Evolutionary conservation across 805 yeast species (phyloP).

Genomic region (Lipomyces kockii): DNA sequence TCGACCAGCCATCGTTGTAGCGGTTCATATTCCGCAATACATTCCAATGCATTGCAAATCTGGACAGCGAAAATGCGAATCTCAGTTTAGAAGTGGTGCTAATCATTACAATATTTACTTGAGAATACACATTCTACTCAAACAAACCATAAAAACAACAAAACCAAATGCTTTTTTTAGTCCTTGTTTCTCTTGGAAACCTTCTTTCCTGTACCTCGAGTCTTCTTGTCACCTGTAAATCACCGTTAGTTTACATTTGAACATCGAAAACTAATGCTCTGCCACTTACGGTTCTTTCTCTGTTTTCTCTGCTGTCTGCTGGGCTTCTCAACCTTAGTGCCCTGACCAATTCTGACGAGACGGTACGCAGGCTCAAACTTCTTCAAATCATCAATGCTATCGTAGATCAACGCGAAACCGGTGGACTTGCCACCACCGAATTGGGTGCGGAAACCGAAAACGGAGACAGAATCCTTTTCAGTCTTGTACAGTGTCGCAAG

Average conservation of each 20-base stretch:
- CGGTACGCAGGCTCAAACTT: conserved; percentile 99
- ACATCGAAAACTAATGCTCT: background rate
- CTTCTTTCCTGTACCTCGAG: conserved; percentile 97
- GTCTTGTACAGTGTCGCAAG: conserved; percentile 87
- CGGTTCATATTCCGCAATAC: too few relatives aligned
- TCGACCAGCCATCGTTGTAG: background rate
- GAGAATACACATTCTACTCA: conserved; percentile 15
- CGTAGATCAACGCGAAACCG: conserved; percentile 99
- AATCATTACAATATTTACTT: conserved; percentile 8
- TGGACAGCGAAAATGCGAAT: background rate
- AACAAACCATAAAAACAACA: conserved; percentile 17
- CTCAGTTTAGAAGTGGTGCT: background rate
- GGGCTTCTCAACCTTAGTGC: conserved; percentile 92
- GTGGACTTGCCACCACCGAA: conserved; percentile 99
- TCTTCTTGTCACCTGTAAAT: conserved; percentile 70
- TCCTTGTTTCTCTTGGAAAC: conserved; percentile 65
- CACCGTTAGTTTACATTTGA: conserved; percentile 1
- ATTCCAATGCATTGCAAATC: background rate
- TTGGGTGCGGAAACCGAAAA: conserved; percentile 99
- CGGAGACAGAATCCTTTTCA: conserved; percentile 93
- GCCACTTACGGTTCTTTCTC: conserved; percentile 83
- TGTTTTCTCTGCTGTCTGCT: conserved; percentile 99
- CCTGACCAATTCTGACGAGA: conserved; percentile 98
- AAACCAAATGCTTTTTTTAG: conserved; percentile 28
- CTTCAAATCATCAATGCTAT: conserved; percentile 96